A percentile compares a stretch with the other conserved stretches of the same genome.
Evolutionary conservation across 106 monocot genomes (phyloP).

Genomic region (Dendrobium huoshanense): DNA sequence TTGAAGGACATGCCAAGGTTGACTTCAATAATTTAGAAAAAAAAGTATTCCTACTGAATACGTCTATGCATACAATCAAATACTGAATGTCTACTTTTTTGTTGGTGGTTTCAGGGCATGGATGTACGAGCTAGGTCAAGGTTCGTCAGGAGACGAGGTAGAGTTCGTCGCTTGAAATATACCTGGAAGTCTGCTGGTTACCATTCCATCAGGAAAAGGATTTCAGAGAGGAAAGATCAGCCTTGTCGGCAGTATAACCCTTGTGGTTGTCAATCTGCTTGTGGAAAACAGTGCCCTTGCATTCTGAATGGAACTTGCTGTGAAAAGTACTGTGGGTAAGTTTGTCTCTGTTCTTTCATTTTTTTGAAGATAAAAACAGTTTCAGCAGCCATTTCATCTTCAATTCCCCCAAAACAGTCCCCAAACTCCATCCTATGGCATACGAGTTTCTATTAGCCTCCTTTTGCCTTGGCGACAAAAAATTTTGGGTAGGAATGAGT

Average conservation of each 20-base stretch:
- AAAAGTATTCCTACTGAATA: background rate
- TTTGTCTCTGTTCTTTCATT: conserved; percentile 1
- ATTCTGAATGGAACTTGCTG: conserved; percentile 91
- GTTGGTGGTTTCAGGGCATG: conserved; percentile 34
- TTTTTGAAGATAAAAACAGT: background rate
- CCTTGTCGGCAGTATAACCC: conserved; percentile 96
- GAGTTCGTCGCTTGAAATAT: conserved; percentile 90
- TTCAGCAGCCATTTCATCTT: background rate
- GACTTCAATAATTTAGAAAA: conserved; percentile 14
- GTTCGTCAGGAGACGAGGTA: conserved; percentile 80
- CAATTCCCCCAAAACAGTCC: background rate
- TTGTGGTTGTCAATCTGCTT: conserved; percentile 87
- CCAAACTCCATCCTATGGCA: background rate
- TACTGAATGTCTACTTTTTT: background rate
- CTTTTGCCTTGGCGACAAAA: background rate
- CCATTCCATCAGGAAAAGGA: conserved; percentile 91
- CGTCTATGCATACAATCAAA: background rate
- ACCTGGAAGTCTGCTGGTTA: conserved; percentile 98
- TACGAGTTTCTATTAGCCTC: background rate
- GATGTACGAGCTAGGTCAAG: conserved; percentile 85
- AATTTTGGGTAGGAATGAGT: background rate
- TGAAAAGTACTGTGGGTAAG: conserved; percentile 96
- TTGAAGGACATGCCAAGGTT: conserved; percentile 68
- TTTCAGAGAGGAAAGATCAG: conserved; percentile 92
- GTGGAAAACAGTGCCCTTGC: conserved; percentile 93